Base-by-base conservation (phyloP, 2,329 filamentous ascomycete species). In the Fusarium oligoseptatum region DNA sequence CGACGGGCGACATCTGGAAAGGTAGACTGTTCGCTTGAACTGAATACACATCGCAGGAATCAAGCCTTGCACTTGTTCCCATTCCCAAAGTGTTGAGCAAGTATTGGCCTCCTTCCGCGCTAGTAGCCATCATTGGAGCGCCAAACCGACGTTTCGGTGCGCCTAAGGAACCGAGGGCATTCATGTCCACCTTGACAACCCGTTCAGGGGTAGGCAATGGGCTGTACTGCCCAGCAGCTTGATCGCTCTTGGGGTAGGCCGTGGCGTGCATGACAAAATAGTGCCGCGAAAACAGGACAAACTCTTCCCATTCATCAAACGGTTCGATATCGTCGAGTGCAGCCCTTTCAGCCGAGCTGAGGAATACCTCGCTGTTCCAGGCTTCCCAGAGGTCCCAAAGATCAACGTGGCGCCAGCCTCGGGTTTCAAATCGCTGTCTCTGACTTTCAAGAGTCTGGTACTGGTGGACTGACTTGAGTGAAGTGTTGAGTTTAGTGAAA, bases 241-340 rank as follows among this genome's bases (percentile, higher is more conserved):
- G 50, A 27, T 52, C 50, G 24, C 56, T 37, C 22, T 27, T 60
- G 12, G 52, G 56, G 6, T 72, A 61, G 10, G 78, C 79, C 10
- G 63, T 73, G 12, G 94, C 94, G 60, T 91, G 86, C 10, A 97
- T 86, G 50, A 98, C 84, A 76, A 95, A 93, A 82, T 98, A 97
- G 82, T 98, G 95, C 37, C 92, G 91, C 3, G 90, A 91, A 81
- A 97, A 98, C 1, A 98, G 85, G 3, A 93, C 92, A 80, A 98
- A 95, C 78, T 98, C 96, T 82, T 98, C 96, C 95, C 95, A 98
- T 83, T 98, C 95, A 81, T 98, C 96, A 80, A 98, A 98, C 1
- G 93, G 91, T 79, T 98, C 96, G 17, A 95, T 83, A 1, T 84
- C 80, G 76, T 98, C 92, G 15, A 98, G 83, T 12, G 84, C 84